Base-by-base conservation (phyloP, 1,284 basidiomycete species). In the Fomes fomentarius region DNA sequence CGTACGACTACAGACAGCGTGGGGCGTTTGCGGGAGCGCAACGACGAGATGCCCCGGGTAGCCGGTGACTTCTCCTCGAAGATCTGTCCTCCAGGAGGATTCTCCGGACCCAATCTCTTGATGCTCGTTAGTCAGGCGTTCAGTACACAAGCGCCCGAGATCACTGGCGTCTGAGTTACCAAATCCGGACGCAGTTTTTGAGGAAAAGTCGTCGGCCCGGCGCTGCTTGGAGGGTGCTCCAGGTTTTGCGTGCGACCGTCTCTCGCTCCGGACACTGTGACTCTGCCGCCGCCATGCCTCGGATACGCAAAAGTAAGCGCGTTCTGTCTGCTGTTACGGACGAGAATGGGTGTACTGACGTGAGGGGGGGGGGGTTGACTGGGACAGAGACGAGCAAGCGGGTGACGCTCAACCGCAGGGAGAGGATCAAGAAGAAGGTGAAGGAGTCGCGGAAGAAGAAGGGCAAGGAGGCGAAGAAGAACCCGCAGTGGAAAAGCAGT, bases 401-500 rank as follows among this genome's bases (percentile, higher is more conserved):
- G 40, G 78, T 80, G 26, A 82, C 82, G 22, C 91, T 87, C 34
- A 81, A 89, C 66, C 83, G 92, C 63, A 84, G 93, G 40, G 82
- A 82, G 52, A 94, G 84, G 70, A 80, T 95, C 66, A 83, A 85
- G 70, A 83, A 89, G 70, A 95, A 96, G 74, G 84, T 86, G 30
- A 74, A 84, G 28, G 94, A 96, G 71, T 82, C 84, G 58, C 81
- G 80, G 69, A 89, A 86, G 75, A 96, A 97, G 76, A 74, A 77
- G 50, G 84, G 83, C 69, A 92, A 90, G 70, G 82, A 80, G 43
- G 84, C 85, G 21, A 96, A 95, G 78, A 93, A 90, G 72, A 91
- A 91, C 72, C 75, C 83, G 22, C 85, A 93, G 56, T 96, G 94
- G 89, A 98, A 96, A 76, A 91, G 88, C 52, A 93, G 94, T 95